Evolutionary conservation across 2,329 filamentous ascomycete species (phyloP), one percentile per base, ranked within the genome.

Genomic region (Dactylellina parvicollis): DNA sequence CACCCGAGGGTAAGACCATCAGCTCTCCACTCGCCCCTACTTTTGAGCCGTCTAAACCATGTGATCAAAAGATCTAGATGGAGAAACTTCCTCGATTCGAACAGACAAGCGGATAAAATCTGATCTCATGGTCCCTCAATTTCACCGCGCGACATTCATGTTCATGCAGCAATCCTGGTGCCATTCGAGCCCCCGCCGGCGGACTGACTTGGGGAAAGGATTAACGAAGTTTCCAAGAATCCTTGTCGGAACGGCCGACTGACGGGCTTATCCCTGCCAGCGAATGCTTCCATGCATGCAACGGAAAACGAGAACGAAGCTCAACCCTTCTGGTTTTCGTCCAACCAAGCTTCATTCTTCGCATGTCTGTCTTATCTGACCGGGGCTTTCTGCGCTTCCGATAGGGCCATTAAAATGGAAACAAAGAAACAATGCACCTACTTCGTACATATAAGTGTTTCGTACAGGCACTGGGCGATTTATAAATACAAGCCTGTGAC

Each of bases 371-470:
- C 60, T 66, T 66, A 66, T 66, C 60, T 66, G 36, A 49, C 60
- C 36, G 12, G 50, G 57, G 59, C 54, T 10, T 42, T 55, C 54
- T 49, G 38, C 56, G 54, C 69, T 55, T 66, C 54, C 47, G 60
- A 65, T 73, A 65, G 67, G 57, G 52, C 52, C 67, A 73, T 73
- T 59, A 46, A 60, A 56, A 64, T 59, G 49, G 66, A 71, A 71
- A 71, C 56, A 71, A 64, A 64, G 52, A 65, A 59, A 59, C 66
- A 64, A 64, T 62, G 38, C 55, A 50, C 57, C 36, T 34, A 47
- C n/a, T n/a, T n/a, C n/a, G n/a, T n/a, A n/a, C 47, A 62, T 50
- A 30, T 55, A 66, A 61, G 54, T 73, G 69, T 66, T 73, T 73
- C 60, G 55, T 55, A 42, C 59, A 52, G 52, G 52, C 54, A 59